Base-by-base conservation (phyloP, 2,329 filamentous ascomycete genomes). In the Madurella mycetomatis region DNA sequence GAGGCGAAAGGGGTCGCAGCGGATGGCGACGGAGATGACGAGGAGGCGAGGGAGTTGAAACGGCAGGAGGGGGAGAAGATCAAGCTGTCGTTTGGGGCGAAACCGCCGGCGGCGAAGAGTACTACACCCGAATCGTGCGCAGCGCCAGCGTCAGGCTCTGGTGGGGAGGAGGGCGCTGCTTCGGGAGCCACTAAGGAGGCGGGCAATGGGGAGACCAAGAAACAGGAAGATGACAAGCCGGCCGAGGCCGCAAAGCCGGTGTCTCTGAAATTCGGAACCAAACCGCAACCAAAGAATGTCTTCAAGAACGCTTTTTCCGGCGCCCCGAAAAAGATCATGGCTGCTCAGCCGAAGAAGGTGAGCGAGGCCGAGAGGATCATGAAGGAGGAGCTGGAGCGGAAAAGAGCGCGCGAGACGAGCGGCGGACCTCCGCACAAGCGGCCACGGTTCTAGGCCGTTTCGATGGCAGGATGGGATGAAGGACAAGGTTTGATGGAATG, bases 281-380 rank as follows among this genome's bases (percentile, higher is more conserved):
- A 86, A 58, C 77, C 79, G 9, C 62, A 87, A 62, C 75, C 82
- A 1, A 90, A 90, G 70, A 92, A 92, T 60, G 88, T 94, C 0
- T 94, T 95, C 61, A 92, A 90, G 73, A 92, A 92, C 60, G 84
- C 85, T 0, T 73, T 90, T 1, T 68, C 70, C 0, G 72, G 73
- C 0, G 79, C 81, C 1, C 73, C 78, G 2, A 90, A 90, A 70
- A 90, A 89, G 67, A 64, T 73, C 32, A 78, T 76, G 11, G 72
- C 81, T 3, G 83, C 83, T 57, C 80, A 80, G 51, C 85, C 84
- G 1, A 90, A 88, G 76, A 94, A 88, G 65, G 92, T 95, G 81
- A 92, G 88, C 64, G 90, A 95, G 67, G 87, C 86, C 2, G 90
- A 92, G 71, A 81, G 87, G 50, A 95, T 94, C 65, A 96, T 95